Percentiles rank a stretch among this genome's conserved stretches.
phyloP scores from a whole-genome alignment of 139 green algal species.

The Gonium pectorale region DNA sequence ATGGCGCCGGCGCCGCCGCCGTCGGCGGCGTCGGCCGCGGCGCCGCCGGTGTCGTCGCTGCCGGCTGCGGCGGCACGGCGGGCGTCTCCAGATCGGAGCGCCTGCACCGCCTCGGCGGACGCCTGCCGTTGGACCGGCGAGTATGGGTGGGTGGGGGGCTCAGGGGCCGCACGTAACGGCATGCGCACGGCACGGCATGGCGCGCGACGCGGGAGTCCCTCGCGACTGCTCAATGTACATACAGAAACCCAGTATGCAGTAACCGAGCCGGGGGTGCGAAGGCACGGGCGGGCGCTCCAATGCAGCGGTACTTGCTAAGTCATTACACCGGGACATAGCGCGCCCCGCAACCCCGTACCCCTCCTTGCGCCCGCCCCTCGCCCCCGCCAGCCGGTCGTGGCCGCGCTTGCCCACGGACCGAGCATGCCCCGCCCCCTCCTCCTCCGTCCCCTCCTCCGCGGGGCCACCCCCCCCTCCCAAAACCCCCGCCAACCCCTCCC shows the following conservation, averaged over 20 bases:
- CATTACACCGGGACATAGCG: too few species aligned
- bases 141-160: neutral
- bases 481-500: neutral
- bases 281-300: too few species aligned
- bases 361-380: too few species aligned
- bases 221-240: too few species aligned
- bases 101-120: neutral
- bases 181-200: neutral
- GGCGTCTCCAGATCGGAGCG: neutral
- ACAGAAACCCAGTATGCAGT: too few species aligned
- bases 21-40: neutral
- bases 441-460: neutral
- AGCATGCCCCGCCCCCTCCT: neutral
- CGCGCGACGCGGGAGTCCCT: too few species aligned
- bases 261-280: too few species aligned
- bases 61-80: slow-evolving; percentile 37
- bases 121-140: neutral
- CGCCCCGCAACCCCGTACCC: too few species aligned
- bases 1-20: slow-evolving; percentile 8
- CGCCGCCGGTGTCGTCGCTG: slow-evolving; percentile 28
- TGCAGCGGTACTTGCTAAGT: too few species aligned
- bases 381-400: too few species aligned
- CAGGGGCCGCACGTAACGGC: neutral
- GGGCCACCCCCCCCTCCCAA: neutral
- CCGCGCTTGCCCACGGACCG: too few species aligned